Percentiles rank a stretch among this genome's conserved stretches.
phyloP scores from a whole-genome alignment of 306 rosid species.

The Castanea sativa region DNA sequence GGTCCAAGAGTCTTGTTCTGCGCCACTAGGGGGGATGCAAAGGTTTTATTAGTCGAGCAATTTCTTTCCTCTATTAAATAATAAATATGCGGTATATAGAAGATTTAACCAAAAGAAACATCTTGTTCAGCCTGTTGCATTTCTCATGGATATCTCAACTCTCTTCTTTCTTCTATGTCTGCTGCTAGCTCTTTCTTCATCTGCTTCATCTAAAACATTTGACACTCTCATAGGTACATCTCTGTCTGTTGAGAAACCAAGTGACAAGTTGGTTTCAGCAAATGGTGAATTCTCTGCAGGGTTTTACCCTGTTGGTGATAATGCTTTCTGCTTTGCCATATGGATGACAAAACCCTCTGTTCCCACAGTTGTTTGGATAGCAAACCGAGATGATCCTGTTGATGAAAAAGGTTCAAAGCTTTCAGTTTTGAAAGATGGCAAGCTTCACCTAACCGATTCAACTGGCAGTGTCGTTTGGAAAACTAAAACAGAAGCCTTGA shows the following conservation, averaged over 20 bases:
- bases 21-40: too few species aligned
- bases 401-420: conserved; percentile 45
- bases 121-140: too few species aligned
- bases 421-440: conserved; percentile 33
- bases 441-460: conserved; percentile 41
- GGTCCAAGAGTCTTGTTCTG: neutral
- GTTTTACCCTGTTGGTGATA: conserved; percentile 42
- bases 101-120: too few species aligned
- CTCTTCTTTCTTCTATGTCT: conserved; percentile 14
- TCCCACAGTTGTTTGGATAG: conserved; percentile 53
- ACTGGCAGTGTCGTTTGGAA: conserved; percentile 34
- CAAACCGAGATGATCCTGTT: conserved; percentile 48
- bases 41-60: too few species aligned
- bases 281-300: conserved; percentile 47
- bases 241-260: conserved; percentile 38
- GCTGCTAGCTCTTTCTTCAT: neutral
- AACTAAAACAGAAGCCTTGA: conserved; percentile 6
- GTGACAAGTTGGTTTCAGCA: conserved; percentile 29
- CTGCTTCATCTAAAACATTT: conserved; percentile 21
- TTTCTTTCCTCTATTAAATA: too few species aligned
- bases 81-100: too few species aligned
- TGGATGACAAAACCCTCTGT: conserved; percentile 34
- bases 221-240: conserved; percentile 35
- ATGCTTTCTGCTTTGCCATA: neutral
- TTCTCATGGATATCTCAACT: conserved; percentile 23